Evolutionary conservation across 2,329 filamentous ascomycete species (phyloP).

Genomic region (Aureobasidium mangrovei): DNA sequence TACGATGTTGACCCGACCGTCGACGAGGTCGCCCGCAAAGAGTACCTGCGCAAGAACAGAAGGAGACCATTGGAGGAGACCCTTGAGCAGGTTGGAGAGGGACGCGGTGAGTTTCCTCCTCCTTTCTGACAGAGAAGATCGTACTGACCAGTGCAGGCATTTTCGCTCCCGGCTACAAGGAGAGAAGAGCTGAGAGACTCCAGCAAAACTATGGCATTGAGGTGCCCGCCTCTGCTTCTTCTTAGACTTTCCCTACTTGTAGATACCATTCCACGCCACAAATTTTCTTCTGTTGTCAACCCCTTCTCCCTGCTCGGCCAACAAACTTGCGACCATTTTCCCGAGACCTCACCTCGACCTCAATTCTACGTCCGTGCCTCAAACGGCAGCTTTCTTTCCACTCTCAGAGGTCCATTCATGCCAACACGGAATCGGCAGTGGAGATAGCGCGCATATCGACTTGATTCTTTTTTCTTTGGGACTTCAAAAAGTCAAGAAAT

Average conservation of each 20-base stretch:
- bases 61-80: slow-evolving; percentile 71
- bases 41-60: slow-evolving; percentile 63
- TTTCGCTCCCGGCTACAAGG: slow-evolving; percentile 70
- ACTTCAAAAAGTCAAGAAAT: too few species aligned
- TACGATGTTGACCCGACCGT: slow-evolving; percentile 47
- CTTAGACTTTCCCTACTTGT: slow-evolving; percentile 12
- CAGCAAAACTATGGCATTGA: slow-evolving; percentile 84
- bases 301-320: not conserved
- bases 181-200: slow-evolving; percentile 71
- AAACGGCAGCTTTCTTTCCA: too few species aligned
- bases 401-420: too few species aligned
- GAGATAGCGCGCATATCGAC: too few species aligned
- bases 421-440: too few species aligned
- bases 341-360: not conserved
- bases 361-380: too few species aligned
- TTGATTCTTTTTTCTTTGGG: too few species aligned
- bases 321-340: not conserved
- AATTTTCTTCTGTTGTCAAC: slow-evolving; percentile 6
- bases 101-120: slow-evolving; percentile 55
- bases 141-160: slow-evolving; percentile 51
- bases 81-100: slow-evolving; percentile 72
- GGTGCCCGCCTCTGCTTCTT: slow-evolving; percentile 35
- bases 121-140: slow-evolving; percentile 1
- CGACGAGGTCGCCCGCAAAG: slow-evolving; percentile 69
- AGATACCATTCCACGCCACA: slow-evolving; percentile 13